phyloP scores from a whole-genome alignment of 2,329 filamentous ascomycete genomes.

The Penicillium janthinellum region DNA sequence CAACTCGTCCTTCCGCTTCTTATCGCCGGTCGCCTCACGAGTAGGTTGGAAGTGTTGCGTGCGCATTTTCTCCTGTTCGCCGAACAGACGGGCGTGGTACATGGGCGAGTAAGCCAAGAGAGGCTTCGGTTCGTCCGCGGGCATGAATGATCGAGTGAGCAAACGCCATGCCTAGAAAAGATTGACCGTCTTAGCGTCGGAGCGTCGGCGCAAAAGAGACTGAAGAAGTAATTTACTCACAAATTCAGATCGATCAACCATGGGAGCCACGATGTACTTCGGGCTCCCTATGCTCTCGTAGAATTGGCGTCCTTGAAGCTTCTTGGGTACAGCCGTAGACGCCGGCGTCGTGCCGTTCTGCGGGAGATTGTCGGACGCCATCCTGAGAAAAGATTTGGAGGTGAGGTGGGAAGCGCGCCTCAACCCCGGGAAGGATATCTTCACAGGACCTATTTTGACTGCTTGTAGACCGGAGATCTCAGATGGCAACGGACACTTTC shows the following conservation, averaged over 20 bases:
- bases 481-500: constrained; percentile 2
- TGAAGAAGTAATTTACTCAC: constrained; percentile 55
- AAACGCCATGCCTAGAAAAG: constrained; percentile 82
- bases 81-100: constrained; percentile 90
- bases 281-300: constrained; percentile 94
- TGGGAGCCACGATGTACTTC: constrained; percentile 87
- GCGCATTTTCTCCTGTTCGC: constrained; percentile 74
- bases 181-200: constrained; percentile 14
- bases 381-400: constrained; percentile 24
- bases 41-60: constrained; percentile 77
- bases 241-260: constrained; percentile 99
- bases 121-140: constrained; percentile 62
- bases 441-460: constrained; percentile 37
- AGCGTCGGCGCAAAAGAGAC: background rate
- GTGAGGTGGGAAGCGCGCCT: constrained; percentile 25
- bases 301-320: constrained; percentile 82
- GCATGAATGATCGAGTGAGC: constrained; percentile 89
- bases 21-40: constrained; percentile 34
- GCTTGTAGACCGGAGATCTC: background rate
- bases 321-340: constrained; percentile 42
- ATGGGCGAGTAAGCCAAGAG: constrained; percentile 93
- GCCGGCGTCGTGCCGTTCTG: constrained; percentile 23
- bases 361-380: constrained; percentile 27
- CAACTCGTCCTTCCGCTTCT: constrained; percentile 28
- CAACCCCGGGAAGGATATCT: constrained; percentile 30